These are phyloP conservation scores for Antitrichia curtipendula DNA, from an alignment of 225 moss, liverwort and hornwort genomes.

Conservation along the genomic window DNA sequence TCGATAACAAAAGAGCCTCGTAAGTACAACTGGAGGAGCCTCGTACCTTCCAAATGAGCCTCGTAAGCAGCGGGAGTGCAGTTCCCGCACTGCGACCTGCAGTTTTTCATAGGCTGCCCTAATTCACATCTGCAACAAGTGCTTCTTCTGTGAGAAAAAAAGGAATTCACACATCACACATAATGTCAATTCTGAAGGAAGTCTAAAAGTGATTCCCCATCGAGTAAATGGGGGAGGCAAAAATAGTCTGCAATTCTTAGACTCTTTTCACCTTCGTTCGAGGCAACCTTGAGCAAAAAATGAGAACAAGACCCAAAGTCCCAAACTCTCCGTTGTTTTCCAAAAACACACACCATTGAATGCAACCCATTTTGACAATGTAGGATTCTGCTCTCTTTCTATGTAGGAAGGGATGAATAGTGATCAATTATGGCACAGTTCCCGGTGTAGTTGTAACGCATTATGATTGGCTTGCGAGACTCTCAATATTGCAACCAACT, in stretches of 20 bases:
- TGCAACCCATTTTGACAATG: too few relatives aligned
- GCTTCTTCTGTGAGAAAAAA: neutral
- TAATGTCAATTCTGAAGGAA: neutral
- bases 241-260: neutral
- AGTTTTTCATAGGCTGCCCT: neutral
- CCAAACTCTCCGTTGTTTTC: too few relatives aligned
- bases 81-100: neutral
- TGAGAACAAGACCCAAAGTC: too few relatives aligned
- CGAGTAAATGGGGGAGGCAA: neutral
- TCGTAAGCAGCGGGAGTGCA: neutral
- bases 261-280: neutral
- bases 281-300: neutral
- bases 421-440: too few relatives aligned
- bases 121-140: neutral
- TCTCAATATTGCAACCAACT: too few relatives aligned
- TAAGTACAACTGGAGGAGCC: too few relatives aligned
- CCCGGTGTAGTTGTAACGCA: too few relatives aligned
- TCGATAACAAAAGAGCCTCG: neutral
- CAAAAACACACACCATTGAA: too few relatives aligned
- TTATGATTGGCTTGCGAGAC: too few relatives aligned
- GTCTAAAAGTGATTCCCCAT: neutral
- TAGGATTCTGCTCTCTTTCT: too few relatives aligned
- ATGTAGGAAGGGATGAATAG: too few relatives aligned
- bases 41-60: slow-evolving; percentile 5
- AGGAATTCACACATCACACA: neutral